Conservation (phyloP, 2,329 filamentous ascomycete species). For the Escovopsis sp. region DNA sequence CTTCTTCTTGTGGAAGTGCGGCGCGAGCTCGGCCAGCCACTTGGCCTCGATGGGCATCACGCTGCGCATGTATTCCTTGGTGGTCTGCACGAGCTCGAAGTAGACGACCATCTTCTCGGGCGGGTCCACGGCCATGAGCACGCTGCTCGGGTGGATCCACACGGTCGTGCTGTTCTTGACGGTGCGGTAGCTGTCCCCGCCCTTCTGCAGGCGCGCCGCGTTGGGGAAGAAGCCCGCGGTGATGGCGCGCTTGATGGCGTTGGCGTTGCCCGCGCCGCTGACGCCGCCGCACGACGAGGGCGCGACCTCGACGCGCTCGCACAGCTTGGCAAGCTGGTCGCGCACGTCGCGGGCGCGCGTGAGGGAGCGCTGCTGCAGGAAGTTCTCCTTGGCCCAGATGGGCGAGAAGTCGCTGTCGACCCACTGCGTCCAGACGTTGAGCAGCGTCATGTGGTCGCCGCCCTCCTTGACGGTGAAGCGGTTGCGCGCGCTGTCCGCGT, state of each 20-base stretch:
- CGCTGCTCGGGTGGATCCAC: conserved; percentile 79
- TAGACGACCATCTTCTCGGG: conserved; percentile 72
- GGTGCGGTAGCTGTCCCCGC: conserved; percentile 78
- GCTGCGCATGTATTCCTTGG: conserved; percentile 84
- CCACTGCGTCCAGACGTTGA: conserved; percentile 95
- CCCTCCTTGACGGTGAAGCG: conserved; percentile 84
- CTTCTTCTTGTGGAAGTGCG: conserved; percentile 87
- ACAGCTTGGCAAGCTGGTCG: conserved; percentile 82
- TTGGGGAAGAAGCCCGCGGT: conserved; percentile 92
- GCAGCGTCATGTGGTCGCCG: conserved; percentile 73
- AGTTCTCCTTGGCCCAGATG: conserved; percentile 86
- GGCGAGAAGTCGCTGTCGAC: conserved; percentile 79
- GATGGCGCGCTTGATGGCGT: conserved; percentile 71
- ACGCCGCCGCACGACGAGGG: conserved; percentile 53
- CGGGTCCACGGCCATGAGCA: conserved; percentile 64
- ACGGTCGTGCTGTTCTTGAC: conserved; percentile 83
- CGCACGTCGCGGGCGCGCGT: conserved; percentile 80
- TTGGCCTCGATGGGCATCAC: conserved; percentile 70
- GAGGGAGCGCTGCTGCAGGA: conserved; percentile 78
- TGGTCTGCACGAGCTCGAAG: conserved; percentile 66
- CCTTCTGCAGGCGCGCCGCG: conserved; percentile 66
- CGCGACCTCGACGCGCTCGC: conserved; percentile 79
- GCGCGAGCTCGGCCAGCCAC: conserved; percentile 81
- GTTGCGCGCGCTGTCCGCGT: conserved; percentile 78
- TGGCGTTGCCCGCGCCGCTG: conserved; percentile 48